phyloP scores from a whole-genome alignment of 257 asterid species.

The Rubia yunnanensis region DNA sequence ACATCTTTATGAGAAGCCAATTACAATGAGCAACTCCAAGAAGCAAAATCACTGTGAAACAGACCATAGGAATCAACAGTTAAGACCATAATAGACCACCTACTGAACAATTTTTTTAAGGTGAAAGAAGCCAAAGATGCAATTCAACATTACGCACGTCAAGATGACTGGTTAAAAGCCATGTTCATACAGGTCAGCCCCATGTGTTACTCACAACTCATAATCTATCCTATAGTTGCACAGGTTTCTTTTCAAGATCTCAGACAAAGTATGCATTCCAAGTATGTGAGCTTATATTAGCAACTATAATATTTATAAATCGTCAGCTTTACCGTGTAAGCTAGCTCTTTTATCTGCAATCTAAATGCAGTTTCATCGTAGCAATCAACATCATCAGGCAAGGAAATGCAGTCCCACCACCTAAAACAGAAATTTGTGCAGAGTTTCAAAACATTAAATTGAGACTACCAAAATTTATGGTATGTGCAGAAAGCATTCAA shows the following conservation, averaged over 20 bases:
- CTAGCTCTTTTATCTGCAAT: constrained; percentile 72
- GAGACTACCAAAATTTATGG: neutral
- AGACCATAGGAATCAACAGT: neutral
- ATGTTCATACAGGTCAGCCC: neutral
- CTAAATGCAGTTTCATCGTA: constrained; percentile 57
- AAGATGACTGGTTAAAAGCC: neutral
- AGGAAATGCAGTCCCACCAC: constrained; percentile 95
- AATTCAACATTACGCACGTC: neutral
- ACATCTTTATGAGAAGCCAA: neutral
- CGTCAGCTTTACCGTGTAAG: constrained; percentile 54
- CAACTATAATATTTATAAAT: neutral
- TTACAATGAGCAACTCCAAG: neutral
- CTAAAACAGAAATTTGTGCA: constrained; percentile 29
- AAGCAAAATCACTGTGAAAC: neutral
- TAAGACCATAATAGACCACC: neutral
- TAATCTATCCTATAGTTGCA: neutral
- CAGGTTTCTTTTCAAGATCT: neutral
- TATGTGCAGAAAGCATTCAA: neutral
- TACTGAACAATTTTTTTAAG: neutral
- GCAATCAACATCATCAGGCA: constrained; percentile 72
- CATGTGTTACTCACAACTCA: neutral
- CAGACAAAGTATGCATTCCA: neutral
- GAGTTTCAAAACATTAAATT: neutral
- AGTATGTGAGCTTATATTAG: neutral
- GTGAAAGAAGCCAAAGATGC: neutral